Conservation (phyloP, 2,329 filamentous ascomycete genomes). For the Penicillium olsonii region DNA sequence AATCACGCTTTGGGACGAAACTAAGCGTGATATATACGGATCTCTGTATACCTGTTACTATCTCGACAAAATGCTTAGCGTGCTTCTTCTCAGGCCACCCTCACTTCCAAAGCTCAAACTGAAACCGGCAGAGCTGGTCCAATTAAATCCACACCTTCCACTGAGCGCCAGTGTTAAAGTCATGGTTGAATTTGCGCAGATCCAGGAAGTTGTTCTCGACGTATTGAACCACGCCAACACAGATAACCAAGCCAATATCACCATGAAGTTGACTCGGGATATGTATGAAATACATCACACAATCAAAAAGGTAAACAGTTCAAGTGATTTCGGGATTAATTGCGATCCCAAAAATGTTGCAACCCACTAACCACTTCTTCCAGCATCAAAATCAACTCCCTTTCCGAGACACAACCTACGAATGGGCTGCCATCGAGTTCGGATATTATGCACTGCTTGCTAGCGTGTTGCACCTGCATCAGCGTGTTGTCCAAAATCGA, state of each 20-base stretch:
- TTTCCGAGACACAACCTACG: background rate
- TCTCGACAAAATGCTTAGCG: constrained; percentile 1
- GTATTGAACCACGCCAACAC: too few species aligned
- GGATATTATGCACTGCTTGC: background rate
- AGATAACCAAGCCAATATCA: too few species aligned
- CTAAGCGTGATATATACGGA: constrained; percentile 1
- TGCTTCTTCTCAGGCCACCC: background rate
- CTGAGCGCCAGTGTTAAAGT: too few species aligned
- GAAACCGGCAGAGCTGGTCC: background rate
- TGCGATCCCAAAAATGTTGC: background rate
- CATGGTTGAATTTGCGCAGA: too few species aligned
- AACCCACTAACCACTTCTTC: background rate
- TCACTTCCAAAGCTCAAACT: background rate
- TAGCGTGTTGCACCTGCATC: background rate
- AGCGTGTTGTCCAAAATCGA: too few species aligned
- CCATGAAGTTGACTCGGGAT: too few species aligned
- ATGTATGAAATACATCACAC: too few species aligned
- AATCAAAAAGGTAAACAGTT: too few species aligned
- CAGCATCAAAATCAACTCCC: background rate
- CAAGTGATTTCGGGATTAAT: too few species aligned
- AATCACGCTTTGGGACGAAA: background rate
- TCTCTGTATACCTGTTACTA: constrained; percentile 1
- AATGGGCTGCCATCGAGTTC: constrained; percentile 1
- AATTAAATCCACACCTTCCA: too few species aligned
- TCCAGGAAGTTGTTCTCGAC: too few species aligned